A percentile compares a stretch with the other conserved stretches of the same genome.
These are phyloP conservation scores for Boletus sp. DNA, from an alignment of 1,284 basidiomycete genomes.

Conservation along the genomic window DNA sequence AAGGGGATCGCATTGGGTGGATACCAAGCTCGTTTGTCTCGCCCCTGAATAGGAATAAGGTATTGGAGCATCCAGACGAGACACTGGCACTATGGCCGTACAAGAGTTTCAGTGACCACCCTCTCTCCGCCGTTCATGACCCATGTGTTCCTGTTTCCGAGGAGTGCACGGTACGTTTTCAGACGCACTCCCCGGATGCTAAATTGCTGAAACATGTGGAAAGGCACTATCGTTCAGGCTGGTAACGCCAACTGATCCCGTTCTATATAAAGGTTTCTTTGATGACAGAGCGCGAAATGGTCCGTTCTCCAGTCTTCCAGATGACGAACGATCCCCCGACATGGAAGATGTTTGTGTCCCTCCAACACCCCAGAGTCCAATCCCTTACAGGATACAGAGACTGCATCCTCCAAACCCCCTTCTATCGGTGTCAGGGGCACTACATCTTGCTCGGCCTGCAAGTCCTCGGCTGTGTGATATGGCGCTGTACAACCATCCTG, in stretches of 20 bases:
- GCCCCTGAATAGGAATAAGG: constrained; percentile 29
- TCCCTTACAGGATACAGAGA: not conserved
- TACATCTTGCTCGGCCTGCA: not conserved
- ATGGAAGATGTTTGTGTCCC: not conserved
- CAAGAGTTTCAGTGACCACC: constrained; percentile 4
- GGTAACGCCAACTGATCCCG: constrained; percentile 21
- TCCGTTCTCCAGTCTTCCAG: constrained; percentile 6
- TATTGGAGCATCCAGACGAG: constrained; percentile 11
- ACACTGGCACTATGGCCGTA: not conserved
- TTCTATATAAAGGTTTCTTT: constrained; percentile 8
- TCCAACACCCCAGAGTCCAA: constrained; percentile 7
- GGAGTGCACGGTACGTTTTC: constrained; percentile 18
- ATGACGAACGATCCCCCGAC: constrained; percentile 9
- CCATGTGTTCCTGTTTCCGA: constrained; percentile 21
- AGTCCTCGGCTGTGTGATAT: constrained; percentile 8
- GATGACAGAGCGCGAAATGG: constrained; percentile 9
- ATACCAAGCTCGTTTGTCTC: constrained; percentile 59
- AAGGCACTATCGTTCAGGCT: constrained; percentile 20
- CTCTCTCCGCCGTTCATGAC: constrained; percentile 17
- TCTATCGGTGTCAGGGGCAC: not conserved
- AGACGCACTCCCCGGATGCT: not conserved
- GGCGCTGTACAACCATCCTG: constrained; percentile 26
- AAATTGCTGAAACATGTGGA: constrained; percentile 8
- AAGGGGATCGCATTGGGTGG: constrained; percentile 59
- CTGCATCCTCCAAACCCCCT: not conserved